Evolutionary conservation across 163 green algal species (phyloP), one percentile per base, ranked within the genome.

Genomic region (Chlorella variabilis): DNA sequence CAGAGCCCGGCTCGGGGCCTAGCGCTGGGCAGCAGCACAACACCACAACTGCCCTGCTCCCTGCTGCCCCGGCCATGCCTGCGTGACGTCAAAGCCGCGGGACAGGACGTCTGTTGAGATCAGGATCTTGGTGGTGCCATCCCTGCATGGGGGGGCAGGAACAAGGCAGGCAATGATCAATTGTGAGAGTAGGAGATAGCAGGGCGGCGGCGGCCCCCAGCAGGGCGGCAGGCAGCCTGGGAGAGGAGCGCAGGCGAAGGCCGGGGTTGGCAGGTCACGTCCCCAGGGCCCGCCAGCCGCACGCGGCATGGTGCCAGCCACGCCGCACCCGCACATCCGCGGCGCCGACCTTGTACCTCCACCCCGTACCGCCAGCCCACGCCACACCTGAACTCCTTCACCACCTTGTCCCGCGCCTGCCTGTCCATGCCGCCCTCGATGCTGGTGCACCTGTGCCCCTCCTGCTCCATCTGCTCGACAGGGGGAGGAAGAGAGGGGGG

Each of bases 91-190:
- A 84, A 99, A 99, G 36, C 97, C 97, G 33, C 97, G 89, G 0
- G 94, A 92, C 6, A 99, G 88, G 61, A 99, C 96, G 84, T 99
- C 96, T 21, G 97, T 99, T 38, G 93, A 90, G 68, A 99, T 99
- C 42, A 99, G 89, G 69, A 99, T 98, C 89, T 98, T 99, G 66
- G 97, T 99, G 67, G 91, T 91, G 58, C 94, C 94, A 7, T 89
- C 84, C 15, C 93, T 85, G 78, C 41, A 17, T n/a, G 7, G 4
- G 27, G n/a, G 31, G 6, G 25, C 45, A 54, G n/a, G n/a, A n/a
- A n/a, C n/a, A n/a, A n/a, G n/a, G 17, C 23, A 29, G 54, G 11
- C 8, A 51, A 51, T 8, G 42, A 13, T 51, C 13, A 51, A 51
- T 51, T 13, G 13, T 20, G 8, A 13, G 42, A 51, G 13, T 51